Evolutionary conservation across 495 filamentous ascomycete genomes (phyloP), one percentile per base, ranked within the genome.

Genomic region (Cercophora sp.): DNA sequence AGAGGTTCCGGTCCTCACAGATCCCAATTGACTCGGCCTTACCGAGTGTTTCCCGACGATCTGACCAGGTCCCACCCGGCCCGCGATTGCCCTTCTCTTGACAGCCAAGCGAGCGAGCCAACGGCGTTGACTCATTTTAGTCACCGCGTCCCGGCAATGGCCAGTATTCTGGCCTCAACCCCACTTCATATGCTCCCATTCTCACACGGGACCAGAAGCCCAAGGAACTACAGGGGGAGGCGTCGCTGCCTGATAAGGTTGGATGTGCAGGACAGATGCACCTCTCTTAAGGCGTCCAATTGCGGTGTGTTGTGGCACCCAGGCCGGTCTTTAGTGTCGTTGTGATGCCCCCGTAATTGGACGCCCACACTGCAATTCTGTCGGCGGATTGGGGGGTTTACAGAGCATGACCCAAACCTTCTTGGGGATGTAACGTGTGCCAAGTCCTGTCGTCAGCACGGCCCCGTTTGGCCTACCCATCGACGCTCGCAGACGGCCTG

Each of bases 241-340:
- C 22, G 26, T 51, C 29, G 55, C 48, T 57, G 55, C 55, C 55
- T 57, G 55, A 57, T 56, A 56, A 56, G 54, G 54, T 56, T 46
- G 19, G 40, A 13, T 18, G 23, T 27, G 34, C 41, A 52, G 42
- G 34, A 23, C 34, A 29, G 39, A 25, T 45, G 51, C 41, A 27
- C 36, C 22, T 18, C 25, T 48, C 49, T 48, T 48, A 57, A 53
- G 55, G 55, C 55, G 55, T 48, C 55, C 55, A 57, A 57, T 57
- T 39, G 41, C 42, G n/a, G 54, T 40, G 40, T 20, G 8, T 48
- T 11, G 51, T 53, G 20, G 18, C 42, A 39, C 51, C 27, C 20
- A 46, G 23, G 29, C 18, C 27, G 41, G 29, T 32, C 19, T 46
- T 47, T 42, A 11, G 10, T 41, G 25, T 24, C 48, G 35, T 22